phyloP scores from a whole-genome alignment of 495 filamentous ascomycete species.

The Neurospora tetraspora region DNA sequence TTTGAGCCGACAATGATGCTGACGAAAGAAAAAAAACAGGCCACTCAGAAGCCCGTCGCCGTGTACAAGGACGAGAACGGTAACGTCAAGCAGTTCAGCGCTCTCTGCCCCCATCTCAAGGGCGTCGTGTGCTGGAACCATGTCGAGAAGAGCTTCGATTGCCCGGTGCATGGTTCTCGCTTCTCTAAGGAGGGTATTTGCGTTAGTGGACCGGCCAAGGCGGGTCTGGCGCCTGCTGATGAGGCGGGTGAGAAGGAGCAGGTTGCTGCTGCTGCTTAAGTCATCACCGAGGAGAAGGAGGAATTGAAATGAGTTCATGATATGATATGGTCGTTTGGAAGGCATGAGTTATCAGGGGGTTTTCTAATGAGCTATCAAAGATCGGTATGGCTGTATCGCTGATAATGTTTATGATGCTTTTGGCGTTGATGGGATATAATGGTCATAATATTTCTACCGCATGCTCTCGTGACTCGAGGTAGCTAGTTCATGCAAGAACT shows the following conservation, averaged over 20 bases:
- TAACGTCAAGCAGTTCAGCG: conserved; percentile 37
- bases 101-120: conserved; percentile 47
- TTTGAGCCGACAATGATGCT: neutral
- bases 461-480: too few relatives aligned
- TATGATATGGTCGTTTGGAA: neutral
- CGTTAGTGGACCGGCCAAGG: conserved; percentile 41
- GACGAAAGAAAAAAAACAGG: conserved; percentile 2
- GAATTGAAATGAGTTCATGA: neutral
- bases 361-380: too few relatives aligned
- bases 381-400: too few relatives aligned
- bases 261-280: conserved; percentile 1
- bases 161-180: conserved; percentile 44
- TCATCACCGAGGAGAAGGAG: neutral
- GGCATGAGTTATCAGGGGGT: neutral
- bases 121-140: conserved; percentile 48
- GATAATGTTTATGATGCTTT: too few relatives aligned
- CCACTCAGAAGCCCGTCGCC: conserved; percentile 32
- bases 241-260: conserved; percentile 11
- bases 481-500: too few relatives aligned
- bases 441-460: too few relatives aligned
- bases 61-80: conserved; percentile 49
- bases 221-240: conserved; percentile 17
- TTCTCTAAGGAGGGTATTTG: conserved; percentile 44
- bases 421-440: too few relatives aligned
- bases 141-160: conserved; percentile 47